phyloP scores from a whole-genome alignment of 2,329 filamentous ascomycete species.

The Pestalotiopsis sp. region DNA sequence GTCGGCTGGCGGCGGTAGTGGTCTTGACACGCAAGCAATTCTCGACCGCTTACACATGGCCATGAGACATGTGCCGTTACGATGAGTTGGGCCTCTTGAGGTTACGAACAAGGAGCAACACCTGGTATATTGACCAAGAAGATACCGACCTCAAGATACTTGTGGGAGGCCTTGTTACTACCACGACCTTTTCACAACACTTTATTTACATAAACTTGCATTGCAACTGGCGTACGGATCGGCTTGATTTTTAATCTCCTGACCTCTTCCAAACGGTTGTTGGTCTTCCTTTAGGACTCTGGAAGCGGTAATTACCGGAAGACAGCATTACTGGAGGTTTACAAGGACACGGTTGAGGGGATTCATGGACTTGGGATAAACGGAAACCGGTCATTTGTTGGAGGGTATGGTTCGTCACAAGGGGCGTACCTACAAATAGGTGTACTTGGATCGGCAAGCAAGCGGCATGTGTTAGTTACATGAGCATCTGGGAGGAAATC shows the following conservation, averaged over 20 bases:
- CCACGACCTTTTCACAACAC: background rate
- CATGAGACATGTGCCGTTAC: background rate
- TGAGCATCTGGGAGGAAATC: background rate
- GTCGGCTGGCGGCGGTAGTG: constrained; percentile 62
- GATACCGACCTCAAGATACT: background rate
- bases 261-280: background rate
- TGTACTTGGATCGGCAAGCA: background rate
- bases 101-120: background rate
- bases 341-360: background rate
- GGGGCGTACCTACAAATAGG: background rate
- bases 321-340: background rate
- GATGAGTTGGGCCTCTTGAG: background rate
- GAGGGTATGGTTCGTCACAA: background rate
- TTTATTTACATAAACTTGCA: constrained; percentile 3
- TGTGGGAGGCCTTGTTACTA: background rate
- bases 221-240: constrained; percentile 9
- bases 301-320: background rate
- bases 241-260: constrained; percentile 1
- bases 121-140: background rate
- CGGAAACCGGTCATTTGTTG: background rate
- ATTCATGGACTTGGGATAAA: background rate
- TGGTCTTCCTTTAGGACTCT: background rate
- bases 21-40: background rate
- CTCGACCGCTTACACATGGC: background rate
- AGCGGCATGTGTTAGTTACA: background rate